A percentile compares a stretch with the other conserved stretches of the same genome.
Evolutionary conservation across 805 yeast genomes (phyloP).

Genomic region (Henningerozyma blattae): DNA sequence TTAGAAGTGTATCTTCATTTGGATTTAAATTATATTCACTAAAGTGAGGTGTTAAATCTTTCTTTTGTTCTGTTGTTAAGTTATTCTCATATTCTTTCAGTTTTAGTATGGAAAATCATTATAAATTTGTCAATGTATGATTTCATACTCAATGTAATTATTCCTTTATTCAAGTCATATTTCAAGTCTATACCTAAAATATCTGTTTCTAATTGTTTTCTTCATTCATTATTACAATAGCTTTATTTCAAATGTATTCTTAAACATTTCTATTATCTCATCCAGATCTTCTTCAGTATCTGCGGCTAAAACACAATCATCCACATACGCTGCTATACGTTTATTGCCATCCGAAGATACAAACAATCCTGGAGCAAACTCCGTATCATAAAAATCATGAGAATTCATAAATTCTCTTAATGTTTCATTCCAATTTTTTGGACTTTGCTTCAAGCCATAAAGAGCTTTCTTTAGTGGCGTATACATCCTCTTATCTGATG

Average conservation of each 20-base stretch:
- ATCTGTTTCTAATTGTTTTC: conserved; percentile 2
- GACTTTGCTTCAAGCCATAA: conserved; percentile 5
- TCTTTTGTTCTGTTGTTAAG: too few relatives aligned
- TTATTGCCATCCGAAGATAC: neutral
- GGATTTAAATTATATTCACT: too few relatives aligned
- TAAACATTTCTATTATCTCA: conserved; percentile 1
- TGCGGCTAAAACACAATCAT: conserved; percentile 6
- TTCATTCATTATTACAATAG: conserved; percentile 3
- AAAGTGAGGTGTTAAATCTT: too few relatives aligned
- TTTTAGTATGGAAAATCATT: too few relatives aligned
- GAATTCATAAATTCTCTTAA: conserved; percentile 2
- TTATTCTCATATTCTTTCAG: too few relatives aligned
- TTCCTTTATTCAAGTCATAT: too few relatives aligned
- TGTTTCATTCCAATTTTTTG: conserved; percentile 5
- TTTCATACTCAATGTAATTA: too few relatives aligned
- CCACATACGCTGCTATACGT: conserved; percentile 6
- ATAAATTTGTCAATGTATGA: too few relatives aligned
- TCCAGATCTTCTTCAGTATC: conserved; percentile 1
- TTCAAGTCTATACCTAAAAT: conserved; percentile 5
- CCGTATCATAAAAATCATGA: conserved; percentile 1
- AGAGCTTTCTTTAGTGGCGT: conserved; percentile 2
- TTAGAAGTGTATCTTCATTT: too few relatives aligned
- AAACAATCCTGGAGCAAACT: conserved; percentile 4
- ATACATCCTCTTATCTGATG: neutral
- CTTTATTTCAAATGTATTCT: conserved; percentile 2